Percentiles rank a stretch among this genome's conserved stretches.
These are phyloP conservation scores for Alternaria solani DNA, from an alignment of 2,329 filamentous ascomycete species.

Conservation along the genomic window DNA sequence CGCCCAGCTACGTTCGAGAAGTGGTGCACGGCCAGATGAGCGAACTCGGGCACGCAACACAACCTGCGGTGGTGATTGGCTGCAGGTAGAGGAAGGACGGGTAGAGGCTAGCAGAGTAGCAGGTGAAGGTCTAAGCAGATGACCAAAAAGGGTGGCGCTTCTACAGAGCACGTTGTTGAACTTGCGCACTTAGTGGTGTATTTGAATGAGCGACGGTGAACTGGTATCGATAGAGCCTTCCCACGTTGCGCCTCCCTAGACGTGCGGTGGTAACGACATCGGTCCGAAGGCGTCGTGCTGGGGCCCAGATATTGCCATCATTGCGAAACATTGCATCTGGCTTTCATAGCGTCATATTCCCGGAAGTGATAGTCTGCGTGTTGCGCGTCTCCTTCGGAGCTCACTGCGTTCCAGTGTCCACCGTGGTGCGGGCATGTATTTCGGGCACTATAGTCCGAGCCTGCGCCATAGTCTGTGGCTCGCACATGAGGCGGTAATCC, in stretches of 20 bases:
- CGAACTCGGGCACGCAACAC: slow-evolving; percentile 17
- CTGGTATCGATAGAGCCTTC: background rate
- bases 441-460: background rate
- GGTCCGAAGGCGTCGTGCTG: background rate
- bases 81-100: background rate
- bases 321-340: background rate
- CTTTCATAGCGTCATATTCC: background rate
- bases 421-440: background rate
- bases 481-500: background rate
- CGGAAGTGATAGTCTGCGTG: background rate
- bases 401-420: background rate
- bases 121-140: slow-evolving; percentile 3
- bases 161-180: slow-evolving; percentile 8
- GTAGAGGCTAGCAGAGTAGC: slow-evolving; percentile 9
- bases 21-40: slow-evolving; percentile 8
- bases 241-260: background rate
- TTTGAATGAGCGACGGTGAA: background rate
- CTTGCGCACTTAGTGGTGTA: slow-evolving; percentile 12
- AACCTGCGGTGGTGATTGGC: slow-evolving; percentile 13
- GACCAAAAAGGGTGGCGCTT: slow-evolving; percentile 4
- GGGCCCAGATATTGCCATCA: background rate
- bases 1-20: slow-evolving; percentile 4
- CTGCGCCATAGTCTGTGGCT: background rate
- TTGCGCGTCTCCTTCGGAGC: slow-evolving; percentile 1
- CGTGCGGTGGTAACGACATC: slow-evolving; percentile 1